Conservation (phyloP, 2,329 filamentous ascomycete genomes). For the Onygena corvina region DNA sequence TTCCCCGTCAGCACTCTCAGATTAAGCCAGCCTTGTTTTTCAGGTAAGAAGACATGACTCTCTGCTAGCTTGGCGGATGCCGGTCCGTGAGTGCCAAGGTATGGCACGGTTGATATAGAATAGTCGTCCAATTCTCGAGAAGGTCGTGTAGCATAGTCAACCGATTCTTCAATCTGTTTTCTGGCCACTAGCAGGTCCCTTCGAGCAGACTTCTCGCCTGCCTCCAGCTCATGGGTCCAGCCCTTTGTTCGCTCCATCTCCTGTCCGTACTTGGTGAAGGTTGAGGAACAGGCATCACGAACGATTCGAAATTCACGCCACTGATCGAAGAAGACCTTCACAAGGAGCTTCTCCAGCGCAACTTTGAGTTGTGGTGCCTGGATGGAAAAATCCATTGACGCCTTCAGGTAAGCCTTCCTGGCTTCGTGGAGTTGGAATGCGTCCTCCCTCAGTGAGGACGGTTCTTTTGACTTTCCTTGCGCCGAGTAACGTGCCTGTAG, state of each 20-base stretch:
- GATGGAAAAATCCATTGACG: conserved; percentile 86
- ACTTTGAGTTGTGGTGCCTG: conserved; percentile 74
- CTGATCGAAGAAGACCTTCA: conserved; percentile 71
- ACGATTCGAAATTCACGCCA: conserved; percentile 74
- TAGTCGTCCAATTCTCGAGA: conserved; percentile 92
- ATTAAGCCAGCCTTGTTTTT: conserved; percentile 95
- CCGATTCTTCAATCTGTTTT: conserved; percentile 67
- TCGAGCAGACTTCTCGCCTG: conserved; percentile 70
- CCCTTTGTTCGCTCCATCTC: conserved; percentile 88
- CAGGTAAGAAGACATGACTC: conserved; percentile 38
- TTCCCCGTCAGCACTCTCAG: conserved; percentile 72
- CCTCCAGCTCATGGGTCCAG: conserved; percentile 91
- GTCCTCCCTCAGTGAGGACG: conserved; percentile 81
- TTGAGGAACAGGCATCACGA: conserved; percentile 50
- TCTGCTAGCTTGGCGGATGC: conserved; percentile 47
- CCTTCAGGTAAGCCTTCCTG: conserved; percentile 77
- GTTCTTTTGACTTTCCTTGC: conserved; percentile 87
- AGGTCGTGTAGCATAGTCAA: conserved; percentile 59
- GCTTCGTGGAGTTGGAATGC: conserved; percentile 92
- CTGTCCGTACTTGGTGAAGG: conserved; percentile 54
- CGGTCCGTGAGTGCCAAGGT: conserved; percentile 58
- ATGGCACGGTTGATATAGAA: conserved; percentile 76
- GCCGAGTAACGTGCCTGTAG: conserved; percentile 68
- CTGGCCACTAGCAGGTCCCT: conserved; percentile 67
- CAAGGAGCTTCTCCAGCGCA: conserved; percentile 72